Evolutionary conservation across 2,329 filamentous ascomycete species (phyloP), one percentile per base, ranked within the genome.

Genomic region (Venturiaceae sp.): DNA sequence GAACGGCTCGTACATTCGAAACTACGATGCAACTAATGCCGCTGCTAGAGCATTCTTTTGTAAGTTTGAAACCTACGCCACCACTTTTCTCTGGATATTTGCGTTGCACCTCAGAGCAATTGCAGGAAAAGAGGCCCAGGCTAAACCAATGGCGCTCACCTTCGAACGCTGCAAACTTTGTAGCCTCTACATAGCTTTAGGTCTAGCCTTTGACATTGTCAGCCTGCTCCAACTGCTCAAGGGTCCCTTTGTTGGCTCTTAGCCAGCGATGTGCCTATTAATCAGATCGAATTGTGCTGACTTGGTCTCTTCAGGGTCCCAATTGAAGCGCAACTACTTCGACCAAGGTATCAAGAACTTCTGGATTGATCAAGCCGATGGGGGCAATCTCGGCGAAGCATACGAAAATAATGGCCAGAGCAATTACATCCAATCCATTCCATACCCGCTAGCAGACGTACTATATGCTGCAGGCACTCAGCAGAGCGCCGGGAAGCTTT

Each of bases 361-460:
- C 60, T 69, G 68, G 67, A 68, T 70, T 53, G 68, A 70, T 54
- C 66, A 70, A 63, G 67, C 68, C 5, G 68, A 70, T 33, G 72
- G 71, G 11, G 71, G 72, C 1, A 64, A 69, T 3, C 63, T 72
- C 3, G 71, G 71, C 8, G 71, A 62, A 65, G 70, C 59, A 57
- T 73, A 71, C 58, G 68, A 73, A 55, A 73, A 72, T 50, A 72
- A 73, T 39, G 69, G 66, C 3, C 67, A 68, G 53, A 62, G 59
- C n/a, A 60, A 55, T 1, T 65, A 64, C 46, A 66, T 69, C 61
- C 7, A 64, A 62, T 63, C 69, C 60, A 55, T 72, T 57, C 65
- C 70, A 2, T 68, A 66, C 36, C 63, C 67, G 2, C 58, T 68
- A 3, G 62, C 65, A 2, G 65, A 69, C 52, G 65, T 63, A 1